These are phyloP conservation scores for Anethum foeniculum DNA, from an alignment of 140 eudicot genomes.

Conservation along the genomic window DNA sequence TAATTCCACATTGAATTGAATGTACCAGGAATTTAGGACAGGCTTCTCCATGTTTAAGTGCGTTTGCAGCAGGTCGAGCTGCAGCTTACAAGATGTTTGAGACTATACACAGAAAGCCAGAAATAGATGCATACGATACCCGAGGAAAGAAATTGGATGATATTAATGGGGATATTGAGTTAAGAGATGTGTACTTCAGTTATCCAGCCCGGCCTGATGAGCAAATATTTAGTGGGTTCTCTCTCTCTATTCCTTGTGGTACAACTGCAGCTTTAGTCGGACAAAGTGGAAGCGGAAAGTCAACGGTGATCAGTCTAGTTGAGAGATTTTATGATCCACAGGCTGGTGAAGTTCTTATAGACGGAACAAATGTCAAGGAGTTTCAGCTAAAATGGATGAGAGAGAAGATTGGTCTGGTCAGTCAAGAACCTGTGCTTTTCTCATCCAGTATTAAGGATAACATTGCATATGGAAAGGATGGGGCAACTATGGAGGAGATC, in stretches of 20 bases:
- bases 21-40: conserved; percentile 73
- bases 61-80: conserved; percentile 92
- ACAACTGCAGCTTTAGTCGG: conserved; percentile 92
- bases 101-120: conserved; percentile 73
- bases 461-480: conserved; percentile 81
- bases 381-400: conserved; percentile 93
- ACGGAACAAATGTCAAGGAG: conserved; percentile 66
- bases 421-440: conserved; percentile 95
- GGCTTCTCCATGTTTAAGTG: conserved; percentile 81
- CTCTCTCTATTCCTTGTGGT: conserved; percentile 63
- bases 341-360: conserved; percentile 76
- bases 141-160: conserved; percentile 57
- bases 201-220: conserved; percentile 81
- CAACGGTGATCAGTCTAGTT: conserved; percentile 75
- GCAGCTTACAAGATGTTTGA: conserved; percentile 98
- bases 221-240: conserved; percentile 67
- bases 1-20: not conserved
- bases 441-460: conserved; percentile 81
- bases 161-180: conserved; percentile 68
- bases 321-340: conserved; percentile 92
- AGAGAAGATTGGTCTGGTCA: conserved; percentile 81
- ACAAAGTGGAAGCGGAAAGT: conserved; percentile 96
- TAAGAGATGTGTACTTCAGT: conserved; percentile 54
- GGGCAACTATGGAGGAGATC: conserved; percentile 78
- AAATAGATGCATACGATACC: conserved; percentile 69